Base-by-base conservation (phyloP, 2,329 filamentous ascomycete genomes). In the Aspergillus tanneri region DNA sequence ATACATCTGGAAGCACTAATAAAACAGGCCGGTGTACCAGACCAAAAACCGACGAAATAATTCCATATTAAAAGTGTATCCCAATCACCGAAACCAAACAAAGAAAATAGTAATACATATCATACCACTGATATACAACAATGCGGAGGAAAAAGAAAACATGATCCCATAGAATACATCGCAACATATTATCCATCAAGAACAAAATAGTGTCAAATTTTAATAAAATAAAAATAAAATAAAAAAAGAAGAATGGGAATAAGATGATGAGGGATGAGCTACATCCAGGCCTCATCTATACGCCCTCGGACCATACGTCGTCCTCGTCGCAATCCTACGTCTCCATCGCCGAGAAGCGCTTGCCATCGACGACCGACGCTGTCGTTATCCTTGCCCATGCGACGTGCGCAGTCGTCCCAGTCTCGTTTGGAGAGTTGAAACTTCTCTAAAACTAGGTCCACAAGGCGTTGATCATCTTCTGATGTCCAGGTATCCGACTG, bases 381-480 rank as follows among this genome's bases (percentile, higher is more conserved):
- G 14, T 68, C 67, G 23, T 67, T 60, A 39, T 72, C 68, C 39
- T 66, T 68, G 41, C 72, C 72, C 53, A 77, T 64, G 46, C 54
- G 61, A 25, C 65, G 64, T 18, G 73, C 73, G 54, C 72, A 76
- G 22, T 74, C 73, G 21, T 71, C 68, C 73, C 72, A 75, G 41
- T 75, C 71, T 41, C 61, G 60, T 41, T 68, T 64, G 22, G 72
- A 72, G 4, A 76, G 65, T 22, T 67, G 64, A 22, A 76, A 64
- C 44, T 73, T 75, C 25, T 71, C 67, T 2, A 76, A 68, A 7
- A 76, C 72, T 3, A 73, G 54, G 38, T 72, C 65, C 23, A 76
- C 65, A 24, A 77, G 63, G 9, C 62, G 61, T 35, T 67, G 62
- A 48, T 76, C 73, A 52, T 75, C 72, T 27, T 69, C 67, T 4